phyloP scores from a whole-genome alignment of 371 early-diverging fungal species.

The Rhizopus sp. region DNA sequence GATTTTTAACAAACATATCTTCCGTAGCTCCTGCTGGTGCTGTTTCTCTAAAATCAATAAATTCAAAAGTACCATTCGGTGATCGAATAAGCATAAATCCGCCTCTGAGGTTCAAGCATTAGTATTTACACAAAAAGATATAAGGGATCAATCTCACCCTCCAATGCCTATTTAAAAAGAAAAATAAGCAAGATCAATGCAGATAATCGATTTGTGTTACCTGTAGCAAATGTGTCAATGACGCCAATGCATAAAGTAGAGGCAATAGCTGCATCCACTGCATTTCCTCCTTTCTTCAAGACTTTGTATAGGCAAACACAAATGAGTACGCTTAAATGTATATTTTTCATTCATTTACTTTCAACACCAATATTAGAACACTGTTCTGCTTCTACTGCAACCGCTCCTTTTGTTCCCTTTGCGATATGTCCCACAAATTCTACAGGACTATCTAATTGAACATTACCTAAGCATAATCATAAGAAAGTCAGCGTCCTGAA shows the following conservation, averaged over 20 bases:
- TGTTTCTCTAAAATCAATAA: constrained; percentile 86
- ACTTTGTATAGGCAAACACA: constrained; percentile 35
- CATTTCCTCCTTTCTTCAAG: constrained; percentile 92
- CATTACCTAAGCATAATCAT: neutral
- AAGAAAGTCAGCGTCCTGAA: neutral
- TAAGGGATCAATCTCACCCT: constrained; percentile 28
- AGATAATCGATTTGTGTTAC: constrained; percentile 52
- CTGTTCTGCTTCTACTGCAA: constrained; percentile 80
- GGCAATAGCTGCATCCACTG: constrained; percentile 97
- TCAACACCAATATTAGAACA: constrained; percentile 88
- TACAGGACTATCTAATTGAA: constrained; percentile 17
- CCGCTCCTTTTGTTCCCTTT: constrained; percentile 66
- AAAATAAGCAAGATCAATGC: constrained; percentile 1
- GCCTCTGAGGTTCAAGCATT: constrained; percentile 55
- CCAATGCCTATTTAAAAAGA: constrained; percentile 35
- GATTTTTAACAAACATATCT: constrained; percentile 74
- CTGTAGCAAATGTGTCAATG: constrained; percentile 94
- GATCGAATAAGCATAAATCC: constrained; percentile 96
- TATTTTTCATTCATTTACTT: constrained; percentile 32
- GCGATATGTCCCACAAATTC: constrained; percentile 27
- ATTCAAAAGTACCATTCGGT: constrained; percentile 57
- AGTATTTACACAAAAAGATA: constrained; percentile 2
- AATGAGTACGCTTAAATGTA: neutral
- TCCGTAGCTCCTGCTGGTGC: constrained; percentile 77
- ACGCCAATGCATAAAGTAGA: constrained; percentile 93